These are phyloP conservation scores for Sporothrix sp. DNA, from an alignment of 2,329 filamentous ascomycete genomes.

Conservation along the genomic window DNA sequence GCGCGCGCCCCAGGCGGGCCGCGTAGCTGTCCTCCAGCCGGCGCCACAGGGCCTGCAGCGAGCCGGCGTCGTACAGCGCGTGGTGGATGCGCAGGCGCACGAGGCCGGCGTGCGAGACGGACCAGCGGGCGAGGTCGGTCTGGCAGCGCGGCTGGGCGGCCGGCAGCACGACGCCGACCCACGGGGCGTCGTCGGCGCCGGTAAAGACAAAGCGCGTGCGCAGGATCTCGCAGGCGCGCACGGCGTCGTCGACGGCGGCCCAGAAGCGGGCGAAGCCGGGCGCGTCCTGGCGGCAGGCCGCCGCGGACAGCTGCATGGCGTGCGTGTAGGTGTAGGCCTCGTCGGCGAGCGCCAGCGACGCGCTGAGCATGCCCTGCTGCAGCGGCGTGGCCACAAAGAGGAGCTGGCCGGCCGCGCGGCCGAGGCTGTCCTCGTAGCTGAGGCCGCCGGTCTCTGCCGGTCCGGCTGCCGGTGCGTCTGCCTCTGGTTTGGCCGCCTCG, in stretches of 20 bases:
- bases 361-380: slow-evolving; percentile 22
- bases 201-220: slow-evolving; percentile 20
- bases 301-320: slow-evolving; percentile 17
- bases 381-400: slow-evolving; percentile 21
- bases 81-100: slow-evolving; percentile 20
- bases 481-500: neutral
- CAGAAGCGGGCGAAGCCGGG: slow-evolving; percentile 14
- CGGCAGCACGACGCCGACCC: slow-evolving; percentile 20
- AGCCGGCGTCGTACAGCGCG: slow-evolving; percentile 19
- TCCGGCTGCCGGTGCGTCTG: neutral
- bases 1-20: neutral
- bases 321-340: slow-evolving; percentile 20
- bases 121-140: slow-evolving; percentile 18
- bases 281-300: slow-evolving; percentile 14
- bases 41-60: slow-evolving; percentile 18
- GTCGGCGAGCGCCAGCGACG: slow-evolving; percentile 17
- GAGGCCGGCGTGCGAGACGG: slow-evolving; percentile 1
- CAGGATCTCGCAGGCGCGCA: slow-evolving; percentile 21
- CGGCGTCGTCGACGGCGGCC: slow-evolving; percentile 18
- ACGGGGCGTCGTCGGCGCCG: slow-evolving; percentile 17
- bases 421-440: slow-evolving; percentile 14
- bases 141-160: too few relatives aligned
- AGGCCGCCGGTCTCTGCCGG: too few relatives aligned
- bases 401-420: slow-evolving; percentile 16
- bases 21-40: slow-evolving; percentile 16